A percentile compares a stretch with the other conserved stretches of the same genome.
Conservation (phyloP, 129 eudicot genomes). For the Apium graveolens region DNA sequence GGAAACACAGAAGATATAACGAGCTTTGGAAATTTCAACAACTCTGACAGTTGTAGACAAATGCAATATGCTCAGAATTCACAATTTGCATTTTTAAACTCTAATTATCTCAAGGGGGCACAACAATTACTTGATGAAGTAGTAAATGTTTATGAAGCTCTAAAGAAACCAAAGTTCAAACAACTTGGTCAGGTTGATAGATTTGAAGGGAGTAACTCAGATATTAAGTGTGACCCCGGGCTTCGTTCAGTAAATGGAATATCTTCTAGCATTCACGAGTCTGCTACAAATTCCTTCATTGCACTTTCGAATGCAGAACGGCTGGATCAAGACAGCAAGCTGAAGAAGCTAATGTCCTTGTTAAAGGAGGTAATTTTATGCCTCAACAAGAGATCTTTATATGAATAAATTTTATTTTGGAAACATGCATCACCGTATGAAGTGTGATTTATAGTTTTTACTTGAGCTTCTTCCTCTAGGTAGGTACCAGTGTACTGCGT, state of each 20-base stretch:
- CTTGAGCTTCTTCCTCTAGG: not conserved
- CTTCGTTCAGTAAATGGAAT: not conserved
- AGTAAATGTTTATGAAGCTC: conserved; percentile 57
- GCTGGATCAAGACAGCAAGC: conserved; percentile 64
- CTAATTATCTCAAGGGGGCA: conserved; percentile 70
- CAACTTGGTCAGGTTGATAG: conserved; percentile 27
- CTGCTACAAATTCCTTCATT: conserved; percentile 28
- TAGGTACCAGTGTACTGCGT: not conserved
- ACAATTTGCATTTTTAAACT: conserved; percentile 36
- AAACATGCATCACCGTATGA: not conserved
- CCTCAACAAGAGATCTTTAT: not conserved
- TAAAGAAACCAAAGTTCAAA: conserved; percentile 34
- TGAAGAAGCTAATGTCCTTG: conserved; percentile 56
- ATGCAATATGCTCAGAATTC: conserved; percentile 17
- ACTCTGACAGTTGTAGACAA: conserved; percentile 24
- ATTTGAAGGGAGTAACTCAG: conserved; percentile 29
- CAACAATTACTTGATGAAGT: conserved; percentile 74
- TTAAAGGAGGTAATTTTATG: conserved; percentile 63
- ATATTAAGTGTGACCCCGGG: conserved; percentile 2
- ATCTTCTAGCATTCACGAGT: conserved; percentile 25
- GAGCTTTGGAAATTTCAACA: conserved; percentile 25
- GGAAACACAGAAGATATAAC: conserved; percentile 22
- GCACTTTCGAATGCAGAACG: conserved; percentile 68
- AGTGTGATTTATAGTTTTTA: not conserved
- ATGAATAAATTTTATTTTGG: not conserved